These are phyloP conservation scores for Fusarium cicatricum DNA, from an alignment of 2,329 filamentous ascomycete genomes.

Conservation along the genomic window DNA sequence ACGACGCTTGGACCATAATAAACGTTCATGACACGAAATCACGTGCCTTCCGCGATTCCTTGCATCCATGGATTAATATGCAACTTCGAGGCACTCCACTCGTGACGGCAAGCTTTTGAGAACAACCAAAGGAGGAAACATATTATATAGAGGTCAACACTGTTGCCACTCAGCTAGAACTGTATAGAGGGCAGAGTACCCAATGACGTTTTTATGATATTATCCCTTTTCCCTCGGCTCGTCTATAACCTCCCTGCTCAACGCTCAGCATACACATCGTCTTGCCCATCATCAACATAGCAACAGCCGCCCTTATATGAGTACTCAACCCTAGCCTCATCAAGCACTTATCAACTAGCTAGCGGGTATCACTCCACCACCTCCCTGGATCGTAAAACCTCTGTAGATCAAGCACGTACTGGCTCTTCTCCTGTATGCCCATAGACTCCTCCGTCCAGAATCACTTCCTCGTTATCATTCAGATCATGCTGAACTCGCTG, in stretches of 20 bases:
- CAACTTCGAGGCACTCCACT: too few species aligned
- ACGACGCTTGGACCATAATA: conserved; percentile 32
- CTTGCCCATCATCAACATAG: too few species aligned
- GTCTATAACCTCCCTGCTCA: too few species aligned
- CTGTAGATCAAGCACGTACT: conserved; percentile 43
- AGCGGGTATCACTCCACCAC: conserved; percentile 1
- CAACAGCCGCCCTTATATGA: not conserved
- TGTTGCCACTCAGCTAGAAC: too few species aligned
- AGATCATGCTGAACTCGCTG: conserved; percentile 68
- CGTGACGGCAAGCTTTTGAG: too few species aligned
- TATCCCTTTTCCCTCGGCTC: too few species aligned
- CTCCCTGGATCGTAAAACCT: not conserved
- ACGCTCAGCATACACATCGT: too few species aligned
- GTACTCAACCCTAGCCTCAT: not conserved
- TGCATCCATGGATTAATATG: too few species aligned
- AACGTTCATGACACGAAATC: conserved; percentile 48
- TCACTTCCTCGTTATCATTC: conserved; percentile 65
- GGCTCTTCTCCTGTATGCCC: conserved; percentile 54
- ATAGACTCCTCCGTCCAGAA: conserved; percentile 64
- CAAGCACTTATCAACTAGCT: not conserved
- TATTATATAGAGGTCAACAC: too few species aligned
- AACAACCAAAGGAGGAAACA: too few species aligned
- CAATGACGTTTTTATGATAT: too few species aligned
- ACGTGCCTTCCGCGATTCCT: conserved; percentile 42
- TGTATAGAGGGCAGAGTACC: too few species aligned